A percentile compares a stretch with the other conserved stretches of the same genome.
phyloP scores from a whole-genome alignment of 2,329 filamentous ascomycete species.

The Paraphoma chrysanthemicola region DNA sequence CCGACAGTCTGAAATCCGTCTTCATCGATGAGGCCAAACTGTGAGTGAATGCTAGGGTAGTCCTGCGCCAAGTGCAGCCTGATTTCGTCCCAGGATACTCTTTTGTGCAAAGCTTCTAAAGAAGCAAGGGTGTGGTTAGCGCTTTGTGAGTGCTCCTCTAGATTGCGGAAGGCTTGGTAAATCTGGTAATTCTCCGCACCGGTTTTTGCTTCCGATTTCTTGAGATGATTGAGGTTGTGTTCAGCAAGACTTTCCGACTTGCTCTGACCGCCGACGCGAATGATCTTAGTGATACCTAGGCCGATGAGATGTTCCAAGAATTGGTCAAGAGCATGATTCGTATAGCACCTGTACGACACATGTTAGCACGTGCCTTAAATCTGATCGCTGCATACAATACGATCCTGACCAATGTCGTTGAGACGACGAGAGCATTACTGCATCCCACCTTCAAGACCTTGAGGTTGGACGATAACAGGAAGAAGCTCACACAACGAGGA shows the following conservation, averaged over 20 bases:
- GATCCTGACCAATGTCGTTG: no score
- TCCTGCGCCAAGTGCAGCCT: conserved; percentile 15
- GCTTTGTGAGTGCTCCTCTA: conserved; percentile 15
- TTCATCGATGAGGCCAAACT: conserved; percentile 22
- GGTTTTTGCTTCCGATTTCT: conserved; percentile 24
- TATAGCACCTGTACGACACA: conserved; percentile 48
- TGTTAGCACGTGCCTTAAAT: conserved; percentile 3
- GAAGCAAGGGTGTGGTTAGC: conserved; percentile 9
- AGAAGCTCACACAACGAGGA: conserved; percentile 47
- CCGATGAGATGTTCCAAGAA: conserved; percentile 66
- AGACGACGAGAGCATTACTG: no score
- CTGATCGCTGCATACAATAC: no score
- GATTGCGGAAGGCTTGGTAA: conserved; percentile 13
- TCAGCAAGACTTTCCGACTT: conserved; percentile 60
- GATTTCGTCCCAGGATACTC: conserved; percentile 25
- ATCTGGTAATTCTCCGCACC: conserved; percentile 20
- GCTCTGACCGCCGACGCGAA: conserved; percentile 67
- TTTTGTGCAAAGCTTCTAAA: conserved; percentile 13
- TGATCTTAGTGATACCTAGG: conserved; percentile 56
- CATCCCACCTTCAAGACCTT: no score
- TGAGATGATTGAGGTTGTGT: conserved; percentile 56
- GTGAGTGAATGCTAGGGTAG: conserved; percentile 22
- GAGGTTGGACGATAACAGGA: neutral
- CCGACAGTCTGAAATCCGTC: conserved; percentile 27
- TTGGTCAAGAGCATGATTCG: conserved; percentile 61